Conservation (phyloP, 2,329 filamentous ascomycete genomes). For the Hyphodiscus sp. region DNA sequence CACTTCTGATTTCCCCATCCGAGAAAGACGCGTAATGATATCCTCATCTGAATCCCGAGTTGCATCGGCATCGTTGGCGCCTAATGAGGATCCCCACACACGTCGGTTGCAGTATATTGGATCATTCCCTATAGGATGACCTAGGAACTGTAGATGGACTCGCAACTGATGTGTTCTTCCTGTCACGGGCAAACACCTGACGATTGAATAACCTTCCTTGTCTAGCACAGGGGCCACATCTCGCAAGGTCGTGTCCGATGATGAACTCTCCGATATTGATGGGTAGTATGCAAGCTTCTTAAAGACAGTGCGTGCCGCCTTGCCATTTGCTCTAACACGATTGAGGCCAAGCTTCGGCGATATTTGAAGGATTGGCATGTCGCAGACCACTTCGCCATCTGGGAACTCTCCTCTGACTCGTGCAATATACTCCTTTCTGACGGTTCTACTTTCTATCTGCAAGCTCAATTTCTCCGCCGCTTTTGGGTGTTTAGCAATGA, state of each 20-base stretch:
- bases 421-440: constrained; percentile 93
- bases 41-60: constrained; percentile 75
- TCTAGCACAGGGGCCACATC: constrained; percentile 36
- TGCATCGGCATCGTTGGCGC: constrained; percentile 58
- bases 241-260: constrained; percentile 12
- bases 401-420: constrained; percentile 88
- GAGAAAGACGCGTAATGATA: constrained; percentile 75
- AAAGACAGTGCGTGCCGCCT: constrained; percentile 85
- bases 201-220: constrained; percentile 84
- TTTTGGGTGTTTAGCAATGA: constrained; percentile 79
- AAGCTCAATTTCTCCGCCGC: constrained; percentile 71
- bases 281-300: constrained; percentile 89
- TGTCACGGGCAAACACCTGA: constrained; percentile 87
- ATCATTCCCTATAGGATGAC: constrained; percentile 93
- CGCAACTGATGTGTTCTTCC: constrained; percentile 92
- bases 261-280: constrained; percentile 29
- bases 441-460: constrained; percentile 72
- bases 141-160: constrained; percentile 89
- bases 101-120: constrained; percentile 94
- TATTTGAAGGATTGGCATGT: constrained; percentile 89
- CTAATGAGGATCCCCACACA: constrained; percentile 81
- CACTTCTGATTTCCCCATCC: constrained; percentile 92
- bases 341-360: constrained; percentile 94
- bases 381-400: constrained; percentile 82
- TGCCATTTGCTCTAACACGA: constrained; percentile 87